phyloP scores from a whole-genome alignment of 1,139 yeast genomes.

The Entelexis paramagnoliae region DNA sequence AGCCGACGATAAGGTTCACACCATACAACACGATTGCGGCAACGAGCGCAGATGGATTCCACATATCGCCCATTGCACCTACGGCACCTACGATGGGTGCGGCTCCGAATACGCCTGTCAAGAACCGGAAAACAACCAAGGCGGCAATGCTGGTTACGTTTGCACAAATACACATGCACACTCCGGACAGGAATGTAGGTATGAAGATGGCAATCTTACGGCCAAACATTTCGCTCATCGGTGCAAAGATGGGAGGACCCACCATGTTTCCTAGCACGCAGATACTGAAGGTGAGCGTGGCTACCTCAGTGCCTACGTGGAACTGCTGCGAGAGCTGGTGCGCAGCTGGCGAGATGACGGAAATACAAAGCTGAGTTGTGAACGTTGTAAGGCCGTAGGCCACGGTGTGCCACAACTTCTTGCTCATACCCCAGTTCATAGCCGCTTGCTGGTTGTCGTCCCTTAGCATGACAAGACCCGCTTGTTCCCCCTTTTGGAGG shows the following conservation, averaged over 20 bases:
- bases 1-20: background rate
- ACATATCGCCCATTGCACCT: background rate
- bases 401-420: background rate
- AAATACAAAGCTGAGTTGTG: background rate
- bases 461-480: background rate
- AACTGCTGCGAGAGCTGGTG: background rate
- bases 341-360: background rate
- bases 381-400: background rate
- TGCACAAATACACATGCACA: background rate
- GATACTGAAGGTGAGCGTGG: background rate
- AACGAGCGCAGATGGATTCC: background rate
- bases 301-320: background rate
- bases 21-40: background rate
- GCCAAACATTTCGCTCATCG: background rate
- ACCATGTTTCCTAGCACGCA: background rate
- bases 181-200: background rate
- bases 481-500: background rate
- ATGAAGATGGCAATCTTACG: background rate
- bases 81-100: background rate
- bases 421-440: background rate
- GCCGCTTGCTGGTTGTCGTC: background rate
- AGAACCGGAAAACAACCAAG: background rate
- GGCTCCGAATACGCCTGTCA: background rate
- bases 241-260: background rate
- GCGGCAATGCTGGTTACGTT: background rate